Percentiles rank a stretch among this genome's conserved stretches.
phyloP scores from a whole-genome alignment of 2,329 filamentous ascomycete genomes.

The Sporothrix brunneoviolacea region DNA sequence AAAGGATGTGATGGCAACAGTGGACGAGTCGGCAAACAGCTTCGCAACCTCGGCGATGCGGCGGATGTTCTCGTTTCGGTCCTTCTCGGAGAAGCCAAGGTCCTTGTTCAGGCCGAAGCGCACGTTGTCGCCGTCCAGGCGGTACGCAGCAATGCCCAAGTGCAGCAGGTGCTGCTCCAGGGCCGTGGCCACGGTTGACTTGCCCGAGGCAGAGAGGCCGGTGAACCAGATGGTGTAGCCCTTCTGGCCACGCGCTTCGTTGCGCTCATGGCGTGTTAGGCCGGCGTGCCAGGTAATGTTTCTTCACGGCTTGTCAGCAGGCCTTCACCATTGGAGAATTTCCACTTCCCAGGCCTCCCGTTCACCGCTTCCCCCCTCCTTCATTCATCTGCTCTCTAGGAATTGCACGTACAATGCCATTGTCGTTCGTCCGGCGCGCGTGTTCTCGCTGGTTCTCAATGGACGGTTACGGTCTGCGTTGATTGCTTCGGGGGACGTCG shows the following conservation, averaged over 20 bases:
- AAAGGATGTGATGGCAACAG: slow-evolving; percentile 88
- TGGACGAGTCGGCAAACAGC: slow-evolving; percentile 85
- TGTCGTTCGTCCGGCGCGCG: neutral
- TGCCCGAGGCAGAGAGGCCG: slow-evolving; percentile 89
- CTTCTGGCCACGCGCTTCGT: slow-evolving; percentile 67
- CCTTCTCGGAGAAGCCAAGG: slow-evolving; percentile 85
- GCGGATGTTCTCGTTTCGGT: slow-evolving; percentile 96
- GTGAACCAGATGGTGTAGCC: slow-evolving; percentile 98
- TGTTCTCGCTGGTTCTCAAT: too few relatives aligned
- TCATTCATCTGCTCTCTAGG: neutral
- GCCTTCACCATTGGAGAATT: too few relatives aligned
- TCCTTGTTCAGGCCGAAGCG: slow-evolving; percentile 98
- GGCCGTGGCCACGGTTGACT: slow-evolving; percentile 93
- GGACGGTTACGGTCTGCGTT: too few relatives aligned
- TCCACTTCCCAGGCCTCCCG: too few relatives aligned
- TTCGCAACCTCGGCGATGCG: slow-evolving; percentile 93
- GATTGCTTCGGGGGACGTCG: too few relatives aligned
- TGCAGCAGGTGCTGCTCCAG: slow-evolving; percentile 96
- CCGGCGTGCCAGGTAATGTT: slow-evolving; percentile 89
- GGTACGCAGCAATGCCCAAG: slow-evolving; percentile 74
- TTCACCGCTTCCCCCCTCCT: neutral
- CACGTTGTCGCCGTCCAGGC: slow-evolving; percentile 96
- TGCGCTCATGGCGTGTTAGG: slow-evolving; percentile 72
- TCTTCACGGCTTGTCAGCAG: slow-evolving; percentile 36
- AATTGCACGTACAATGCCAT: slow-evolving; percentile 11